A percentile compares a stretch with the other conserved stretches of the same genome.
Evolutionary conservation across 768 basidiomycete species (phyloP).

Genomic region (Clavulina sp.): DNA sequence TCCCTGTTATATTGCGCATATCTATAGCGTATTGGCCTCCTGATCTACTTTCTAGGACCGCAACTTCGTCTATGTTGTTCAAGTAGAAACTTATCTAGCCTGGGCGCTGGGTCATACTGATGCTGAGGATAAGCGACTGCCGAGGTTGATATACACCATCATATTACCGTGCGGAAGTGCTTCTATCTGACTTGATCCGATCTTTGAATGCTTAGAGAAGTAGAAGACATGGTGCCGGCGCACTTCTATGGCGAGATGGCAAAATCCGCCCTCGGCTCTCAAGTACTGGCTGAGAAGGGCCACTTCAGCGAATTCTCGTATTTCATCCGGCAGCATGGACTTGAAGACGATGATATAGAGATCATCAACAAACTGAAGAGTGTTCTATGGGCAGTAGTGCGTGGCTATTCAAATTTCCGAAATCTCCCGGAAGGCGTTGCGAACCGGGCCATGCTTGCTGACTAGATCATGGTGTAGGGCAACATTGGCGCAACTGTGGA

Average conservation of each 20-base stretch:
- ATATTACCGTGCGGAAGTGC: background rate
- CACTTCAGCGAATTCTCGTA: constrained; percentile 84
- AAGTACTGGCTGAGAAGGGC: constrained; percentile 73
- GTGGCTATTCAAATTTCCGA: constrained; percentile 18
- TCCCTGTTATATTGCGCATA: background rate
- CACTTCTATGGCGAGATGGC: constrained; percentile 98
- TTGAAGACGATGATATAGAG: constrained; percentile 68
- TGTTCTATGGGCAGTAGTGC: constrained; percentile 88
- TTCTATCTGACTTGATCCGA: no score
- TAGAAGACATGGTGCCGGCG: constrained; percentile 75
- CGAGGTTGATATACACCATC: constrained; percentile 36
- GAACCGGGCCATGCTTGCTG: constrained; percentile 2
- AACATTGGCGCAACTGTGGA: constrained; percentile 82
- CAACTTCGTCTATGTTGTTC: constrained; percentile 82
- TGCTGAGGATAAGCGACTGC: constrained; percentile 38
- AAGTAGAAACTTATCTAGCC: constrained; percentile 82
- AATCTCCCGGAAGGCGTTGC: constrained; percentile 3
- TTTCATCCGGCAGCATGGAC: constrained; percentile 72
- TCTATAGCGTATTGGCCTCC: background rate
- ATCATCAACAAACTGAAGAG: constrained; percentile 84
- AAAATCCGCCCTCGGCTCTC: constrained; percentile 89
- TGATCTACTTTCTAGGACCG: constrained; percentile 45
- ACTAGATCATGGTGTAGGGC: constrained; percentile 41
- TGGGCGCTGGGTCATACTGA: constrained; percentile 48
- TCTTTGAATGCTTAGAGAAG: constrained; percentile 43